These are phyloP conservation scores for Cladosporium sp. DNA, from an alignment of 2,329 filamentous ascomycete genomes.

Conservation along the genomic window DNA sequence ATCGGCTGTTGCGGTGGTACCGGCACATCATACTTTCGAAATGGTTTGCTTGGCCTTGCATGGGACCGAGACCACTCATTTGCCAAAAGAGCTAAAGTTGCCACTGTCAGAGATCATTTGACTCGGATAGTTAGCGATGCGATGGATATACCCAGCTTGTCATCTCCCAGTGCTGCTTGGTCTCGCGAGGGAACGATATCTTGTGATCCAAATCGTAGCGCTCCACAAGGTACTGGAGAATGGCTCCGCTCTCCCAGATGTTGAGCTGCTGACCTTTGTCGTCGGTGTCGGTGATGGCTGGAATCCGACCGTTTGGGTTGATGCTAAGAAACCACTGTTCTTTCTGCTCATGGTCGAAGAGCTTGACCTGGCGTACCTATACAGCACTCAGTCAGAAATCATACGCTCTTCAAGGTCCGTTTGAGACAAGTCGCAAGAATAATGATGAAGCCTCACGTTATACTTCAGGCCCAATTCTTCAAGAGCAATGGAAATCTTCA, in stretches of 20 bases:
- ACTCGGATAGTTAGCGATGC: slow-evolving; percentile 31
- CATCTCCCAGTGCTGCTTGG: slow-evolving; percentile 68
- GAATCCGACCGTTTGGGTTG: slow-evolving; percentile 90
- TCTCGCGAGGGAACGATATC: slow-evolving; percentile 70
- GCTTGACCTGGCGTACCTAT: slow-evolving; percentile 70
- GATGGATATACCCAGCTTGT: slow-evolving; percentile 65
- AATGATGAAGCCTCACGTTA: background rate
- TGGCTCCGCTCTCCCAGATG: slow-evolving; percentile 78
- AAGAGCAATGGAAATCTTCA: too few relatives aligned
- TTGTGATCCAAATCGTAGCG: slow-evolving; percentile 70
- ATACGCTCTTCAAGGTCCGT: too few relatives aligned
- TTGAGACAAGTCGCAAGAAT: too few relatives aligned
- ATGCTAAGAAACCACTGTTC: slow-evolving; percentile 84
- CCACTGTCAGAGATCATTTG: slow-evolving; percentile 40
- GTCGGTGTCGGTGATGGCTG: slow-evolving; percentile 77
- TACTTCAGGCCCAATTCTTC: background rate
- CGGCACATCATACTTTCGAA: slow-evolving; percentile 53
- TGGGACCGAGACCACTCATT: slow-evolving; percentile 38
- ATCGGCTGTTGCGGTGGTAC: too few relatives aligned
- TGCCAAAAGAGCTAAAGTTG: slow-evolving; percentile 33
- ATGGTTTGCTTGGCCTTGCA: slow-evolving; percentile 68
- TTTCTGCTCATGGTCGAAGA: slow-evolving; percentile 74
- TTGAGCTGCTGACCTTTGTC: slow-evolving; percentile 67
- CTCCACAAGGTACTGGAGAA: slow-evolving; percentile 78
- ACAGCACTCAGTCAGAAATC: slow-evolving; percentile 56